These are phyloP conservation scores for Syzygium malaccense DNA, from an alignment of 441 rosid genomes.

Conservation along the genomic window DNA sequence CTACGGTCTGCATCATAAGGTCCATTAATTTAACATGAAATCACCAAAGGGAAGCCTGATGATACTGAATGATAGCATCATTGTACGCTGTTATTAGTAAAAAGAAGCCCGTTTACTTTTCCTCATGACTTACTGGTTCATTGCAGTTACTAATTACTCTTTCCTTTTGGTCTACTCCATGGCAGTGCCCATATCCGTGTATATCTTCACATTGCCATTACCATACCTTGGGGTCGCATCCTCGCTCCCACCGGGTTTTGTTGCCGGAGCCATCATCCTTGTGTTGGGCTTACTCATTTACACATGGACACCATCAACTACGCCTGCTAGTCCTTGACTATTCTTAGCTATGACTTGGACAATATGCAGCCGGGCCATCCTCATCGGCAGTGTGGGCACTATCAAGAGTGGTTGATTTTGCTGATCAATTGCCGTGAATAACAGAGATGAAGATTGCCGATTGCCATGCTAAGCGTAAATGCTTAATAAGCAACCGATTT, in stretches of 20 bases:
- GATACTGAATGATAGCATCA: not conserved
- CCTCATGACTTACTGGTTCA: not conserved
- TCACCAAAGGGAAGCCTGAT: not conserved
- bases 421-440: not conserved
- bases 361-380: not conserved
- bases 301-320: conserved; percentile 54
- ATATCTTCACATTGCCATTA: conserved; percentile 71
- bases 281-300: conserved; percentile 72
- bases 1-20: not conserved
- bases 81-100: not conserved
- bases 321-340: conserved; percentile 12
- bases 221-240: conserved; percentile 83
- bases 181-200: conserved; percentile 81
- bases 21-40: not conserved
- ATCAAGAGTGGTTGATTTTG: conserved; percentile 10
- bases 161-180: not conserved
- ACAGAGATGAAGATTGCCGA: not conserved
- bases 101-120: not conserved
- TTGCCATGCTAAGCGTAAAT: not conserved
- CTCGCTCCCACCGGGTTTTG: conserved; percentile 71
- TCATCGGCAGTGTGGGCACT: not conserved
- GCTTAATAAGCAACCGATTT: not conserved
- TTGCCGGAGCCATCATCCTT: conserved; percentile 71
- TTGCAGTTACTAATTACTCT: not conserved
- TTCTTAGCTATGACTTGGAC: conserved; percentile 6